Base-by-base conservation (phyloP, 2,329 filamentous ascomycete genomes). In the Sodiomyces alkalinus region DNA sequence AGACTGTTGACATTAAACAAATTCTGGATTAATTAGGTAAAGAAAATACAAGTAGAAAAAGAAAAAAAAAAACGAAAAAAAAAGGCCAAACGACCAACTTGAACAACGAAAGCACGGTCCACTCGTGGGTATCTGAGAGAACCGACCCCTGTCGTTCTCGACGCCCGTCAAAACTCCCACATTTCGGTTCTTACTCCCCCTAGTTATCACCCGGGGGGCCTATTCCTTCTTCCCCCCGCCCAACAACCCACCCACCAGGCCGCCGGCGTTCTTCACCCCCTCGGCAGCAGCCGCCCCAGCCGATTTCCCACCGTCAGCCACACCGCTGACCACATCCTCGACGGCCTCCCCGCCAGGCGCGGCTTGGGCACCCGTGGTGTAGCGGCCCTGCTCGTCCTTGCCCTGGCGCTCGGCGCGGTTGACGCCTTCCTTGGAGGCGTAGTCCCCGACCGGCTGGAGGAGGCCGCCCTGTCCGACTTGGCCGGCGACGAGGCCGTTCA, bases 391-490 rank as follows among this genome's bases (percentile, higher is more conserved):
- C 1, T 76, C 68, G 33, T 74, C 73, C 43, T 71, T 74, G 28
- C 74, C 74, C 19, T 64, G 55, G 7, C 74, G 57, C 55, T 80
- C 75, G 23, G 63, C 56, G 8, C 74, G 62, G 53, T 75, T 80
- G 40, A 76, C 44, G 16, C 72, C 76, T 43, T 80, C 73, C 42
- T 69, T 74, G 14, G 68, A 74, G 2, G 60, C 43, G 3, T 64
- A 29, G 45, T 80, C 72, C 35, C 75, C 75, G 29, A 75, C 48
- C 5, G 74, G 74, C 41, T 77, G 66, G 2, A 68, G 58, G 2
- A 80, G 49, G 0, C 78, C 78, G 34, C 74, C 76, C 40, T 80
- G 65, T 24, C 77, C 77, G 16, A 82, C 49, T 41, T 80, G 74
- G 19, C 68, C 65, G 2, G 62, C 58, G 7, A 65, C 74, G 30